Conservation (phyloP, 306 rosid species). For the Malus sieversii region DNA sequence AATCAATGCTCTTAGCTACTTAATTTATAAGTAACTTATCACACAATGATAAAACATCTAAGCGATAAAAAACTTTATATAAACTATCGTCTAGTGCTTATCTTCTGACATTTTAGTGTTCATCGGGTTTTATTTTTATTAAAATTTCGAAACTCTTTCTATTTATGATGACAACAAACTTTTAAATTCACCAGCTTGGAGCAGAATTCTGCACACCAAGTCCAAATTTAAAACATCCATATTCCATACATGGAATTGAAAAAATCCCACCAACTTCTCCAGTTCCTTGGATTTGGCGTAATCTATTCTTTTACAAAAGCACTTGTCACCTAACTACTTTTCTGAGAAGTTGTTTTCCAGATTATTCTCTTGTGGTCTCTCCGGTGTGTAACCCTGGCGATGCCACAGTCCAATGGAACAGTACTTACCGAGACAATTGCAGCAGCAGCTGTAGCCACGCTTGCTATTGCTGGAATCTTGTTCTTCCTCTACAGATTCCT, state of each 20-base stretch:
- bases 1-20: too few relatives aligned
- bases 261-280: background rate
- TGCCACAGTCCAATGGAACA: constrained; percentile 24
- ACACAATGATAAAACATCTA: too few relatives aligned
- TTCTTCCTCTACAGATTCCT: constrained; percentile 27
- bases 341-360: background rate
- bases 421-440: constrained; percentile 38
- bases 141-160: background rate
- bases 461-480: constrained; percentile 28
- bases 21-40: too few relatives aligned
- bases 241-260: background rate
- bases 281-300: constrained; percentile 8
- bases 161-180: background rate
- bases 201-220: too few relatives aligned
- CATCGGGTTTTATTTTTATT: too few relatives aligned
- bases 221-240: background rate
- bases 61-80: too few relatives aligned
- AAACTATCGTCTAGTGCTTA: too few relatives aligned
- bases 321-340: background rate
- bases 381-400: constrained; percentile 12
- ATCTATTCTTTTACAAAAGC: background rate
- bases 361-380: background rate
- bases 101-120: too few relatives aligned
- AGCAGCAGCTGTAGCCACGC: constrained; percentile 42
- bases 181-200: too few relatives aligned